phyloP scores from a whole-genome alignment of 2,329 filamentous ascomycete genomes.

The Talaromyces sp. region DNA sequence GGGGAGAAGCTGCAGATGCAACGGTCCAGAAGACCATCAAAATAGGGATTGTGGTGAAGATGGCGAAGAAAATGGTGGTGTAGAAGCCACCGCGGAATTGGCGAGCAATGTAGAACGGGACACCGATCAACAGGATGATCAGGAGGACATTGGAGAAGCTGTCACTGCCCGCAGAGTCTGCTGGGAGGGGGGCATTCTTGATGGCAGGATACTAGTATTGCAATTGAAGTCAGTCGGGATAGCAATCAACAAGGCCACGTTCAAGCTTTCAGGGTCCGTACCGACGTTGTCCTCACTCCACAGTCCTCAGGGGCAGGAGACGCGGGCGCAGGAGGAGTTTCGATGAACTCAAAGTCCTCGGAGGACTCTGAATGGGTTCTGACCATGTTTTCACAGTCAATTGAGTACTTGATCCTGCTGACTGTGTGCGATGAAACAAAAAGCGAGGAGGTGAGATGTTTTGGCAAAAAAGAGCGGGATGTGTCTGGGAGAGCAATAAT shows the following conservation, averaged over 20 bases:
- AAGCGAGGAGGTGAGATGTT: slow-evolving; percentile 20
- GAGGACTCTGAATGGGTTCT: slow-evolving; percentile 46
- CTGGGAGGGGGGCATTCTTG: slow-evolving; percentile 90
- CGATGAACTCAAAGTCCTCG: slow-evolving; percentile 54
- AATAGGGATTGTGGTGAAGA: slow-evolving; percentile 76
- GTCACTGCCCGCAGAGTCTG: slow-evolving; percentile 79
- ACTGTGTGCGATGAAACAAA: slow-evolving; percentile 27
- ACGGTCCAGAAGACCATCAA: slow-evolving; percentile 79
- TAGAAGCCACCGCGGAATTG: slow-evolving; percentile 81
- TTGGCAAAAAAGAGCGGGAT: slow-evolving; percentile 16
- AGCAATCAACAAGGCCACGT: slow-evolving; percentile 13
- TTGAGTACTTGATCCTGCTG: slow-evolving; percentile 25
- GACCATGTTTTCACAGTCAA: slow-evolving; percentile 36
- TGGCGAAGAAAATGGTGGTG: slow-evolving; percentile 81
- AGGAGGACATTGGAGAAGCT: slow-evolving; percentile 83
- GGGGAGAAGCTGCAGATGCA: slow-evolving; percentile 76
- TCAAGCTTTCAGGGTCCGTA: slow-evolving; percentile 39
- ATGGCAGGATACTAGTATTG: slow-evolving; percentile 74
- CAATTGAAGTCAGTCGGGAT: neutral
- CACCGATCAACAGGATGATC: slow-evolving; percentile 64
- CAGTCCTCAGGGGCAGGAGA: slow-evolving; percentile 55
- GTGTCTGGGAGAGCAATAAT: slow-evolving; percentile 18
- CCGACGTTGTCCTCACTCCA: slow-evolving; percentile 62
- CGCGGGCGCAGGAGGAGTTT: slow-evolving; percentile 60
- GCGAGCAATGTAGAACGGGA: slow-evolving; percentile 79